phyloP scores from a whole-genome alignment of 306 rosid genomes.

The Alnus glutinosa region DNA sequence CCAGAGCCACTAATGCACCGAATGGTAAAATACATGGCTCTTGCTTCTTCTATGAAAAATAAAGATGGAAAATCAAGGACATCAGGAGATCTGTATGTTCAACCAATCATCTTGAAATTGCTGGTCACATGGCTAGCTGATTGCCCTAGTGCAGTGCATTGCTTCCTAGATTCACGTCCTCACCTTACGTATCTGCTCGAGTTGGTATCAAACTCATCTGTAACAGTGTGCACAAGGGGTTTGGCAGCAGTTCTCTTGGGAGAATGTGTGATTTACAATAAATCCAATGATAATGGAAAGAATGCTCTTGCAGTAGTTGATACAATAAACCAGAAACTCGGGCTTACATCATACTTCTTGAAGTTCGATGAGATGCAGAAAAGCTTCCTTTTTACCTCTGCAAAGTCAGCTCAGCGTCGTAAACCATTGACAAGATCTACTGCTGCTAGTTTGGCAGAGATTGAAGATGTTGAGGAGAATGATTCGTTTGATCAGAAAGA shows the following conservation, averaged over 20 bases:
- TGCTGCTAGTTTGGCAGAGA: slow-evolving; percentile 82
- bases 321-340: slow-evolving; percentile 77
- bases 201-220: slow-evolving; percentile 69
- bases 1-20: slow-evolving; percentile 85
- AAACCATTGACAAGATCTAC: slow-evolving; percentile 77
- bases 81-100: slow-evolving; percentile 53
- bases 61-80: slow-evolving; percentile 66
- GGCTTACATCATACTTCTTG: slow-evolving; percentile 77
- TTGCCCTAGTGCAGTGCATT: slow-evolving; percentile 78
- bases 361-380: slow-evolving; percentile 88
- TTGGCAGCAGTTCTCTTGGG: slow-evolving; percentile 85
- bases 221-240: slow-evolving; percentile 72
- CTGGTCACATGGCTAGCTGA: slow-evolving; percentile 83
- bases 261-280: slow-evolving; percentile 88
- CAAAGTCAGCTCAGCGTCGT: slow-evolving; percentile 48
- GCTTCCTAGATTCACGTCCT: slow-evolving; percentile 90
- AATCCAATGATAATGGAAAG: slow-evolving; percentile 60
- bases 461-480: slow-evolving; percentile 64
- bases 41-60: slow-evolving; percentile 76
- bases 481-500: slow-evolving; percentile 50
- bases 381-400: slow-evolving; percentile 55
- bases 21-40: slow-evolving; percentile 82
- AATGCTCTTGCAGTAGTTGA: slow-evolving; percentile 85
- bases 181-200: slow-evolving; percentile 90
- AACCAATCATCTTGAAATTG: slow-evolving; percentile 73